Evolutionary conservation across 192 early-diverging fungal genomes (phyloP), one percentile per base, ranked within the genome.

Genomic region (Coemansia javaensis): DNA sequence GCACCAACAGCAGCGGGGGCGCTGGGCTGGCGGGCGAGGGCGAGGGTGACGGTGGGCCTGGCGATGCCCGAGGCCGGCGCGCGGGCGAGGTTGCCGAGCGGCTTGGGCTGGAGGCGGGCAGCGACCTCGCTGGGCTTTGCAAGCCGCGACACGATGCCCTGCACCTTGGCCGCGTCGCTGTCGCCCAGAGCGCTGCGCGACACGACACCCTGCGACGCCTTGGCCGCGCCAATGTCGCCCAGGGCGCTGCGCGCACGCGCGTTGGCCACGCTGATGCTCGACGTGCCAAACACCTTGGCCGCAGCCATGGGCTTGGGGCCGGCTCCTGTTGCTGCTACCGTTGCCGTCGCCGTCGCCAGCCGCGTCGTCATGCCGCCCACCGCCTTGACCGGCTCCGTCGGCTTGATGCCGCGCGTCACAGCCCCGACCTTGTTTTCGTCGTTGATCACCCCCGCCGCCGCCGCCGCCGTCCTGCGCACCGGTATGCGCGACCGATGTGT

Each of bases 401-500:
- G 52, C 31, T 60, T 50, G 12, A 15, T 46, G 10, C 31, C 42
- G 13, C 44, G 52, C 8, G 21, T 12, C 4, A 24, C 27, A 1
- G 49, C 32, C 5, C 40, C 50, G 16, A 64, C 48, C 15, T 50
- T 66, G 63, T 74, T 74, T 30, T 74, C 70, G 41, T 74, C 63
- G 13, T 43, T 57, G 39, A 56, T 47, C 15, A 35, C 54, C 4
- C 57, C 52, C 8, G 20, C 56, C 4, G 54, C 18, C 18, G 40
- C 54, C 4, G 62, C 52, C 8, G 20, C 56, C 4, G 54, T 14
- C 18, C 53, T 39, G 34, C 63, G 70, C 13, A 53, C 48, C 1
- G 70, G 70, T 17, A 74, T 74, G 28, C 70, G 70, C 41, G 60
- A 59, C 25, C 67, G 60, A 32, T 63, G 23, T 15, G 59, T 43